Evolutionary conservation across 345 rosid species (phyloP).

Genomic region (Citrus australasica): DNA sequence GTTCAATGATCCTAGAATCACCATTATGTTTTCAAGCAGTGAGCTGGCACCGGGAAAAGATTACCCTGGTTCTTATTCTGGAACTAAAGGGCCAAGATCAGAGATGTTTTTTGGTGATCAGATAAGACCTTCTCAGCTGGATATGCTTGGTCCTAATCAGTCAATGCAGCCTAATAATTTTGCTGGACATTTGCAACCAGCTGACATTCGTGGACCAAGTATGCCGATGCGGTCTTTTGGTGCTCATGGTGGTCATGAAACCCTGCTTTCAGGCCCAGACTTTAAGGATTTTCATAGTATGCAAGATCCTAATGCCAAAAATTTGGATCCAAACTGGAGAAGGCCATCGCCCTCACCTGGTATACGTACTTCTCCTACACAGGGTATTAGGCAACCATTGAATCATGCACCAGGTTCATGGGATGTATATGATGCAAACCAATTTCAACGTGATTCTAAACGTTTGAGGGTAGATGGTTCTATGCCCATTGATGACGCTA

Average conservation of each 20-base stretch:
- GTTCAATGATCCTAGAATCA: conserved; percentile 86
- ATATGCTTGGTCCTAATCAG: conserved; percentile 47
- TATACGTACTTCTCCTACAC: conserved; percentile 50
- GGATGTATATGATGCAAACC: conserved; percentile 67
- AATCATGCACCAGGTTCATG: conserved; percentile 55
- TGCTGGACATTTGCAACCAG: conserved; percentile 32
- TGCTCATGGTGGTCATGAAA: conserved; percentile 52
- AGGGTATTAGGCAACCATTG: conserved; percentile 49
- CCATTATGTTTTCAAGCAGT: conserved; percentile 76
- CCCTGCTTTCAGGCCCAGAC: conserved; percentile 45
- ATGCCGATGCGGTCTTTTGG: conserved; percentile 38
- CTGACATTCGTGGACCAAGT: conserved; percentile 38
- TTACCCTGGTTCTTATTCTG: conserved; percentile 41
- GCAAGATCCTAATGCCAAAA: conserved; percentile 33
- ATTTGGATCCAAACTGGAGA: conserved; percentile 51
- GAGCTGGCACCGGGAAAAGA: conserved; percentile 65
- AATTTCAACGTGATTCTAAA: conserved; percentile 62
- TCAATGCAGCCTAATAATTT: conserved; percentile 27
- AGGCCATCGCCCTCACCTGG: conserved; percentile 65
- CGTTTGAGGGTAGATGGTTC: conserved; percentile 63
- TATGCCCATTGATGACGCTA: conserved; percentile 37
- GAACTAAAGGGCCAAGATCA: conserved; percentile 53
- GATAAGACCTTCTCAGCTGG: conserved; percentile 40
- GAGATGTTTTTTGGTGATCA: conserved; percentile 48
- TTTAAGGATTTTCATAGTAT: conserved; percentile 37